phyloP scores from a whole-genome alignment of 495 filamentous ascomycete species.

The Xylaria telfairii region DNA sequence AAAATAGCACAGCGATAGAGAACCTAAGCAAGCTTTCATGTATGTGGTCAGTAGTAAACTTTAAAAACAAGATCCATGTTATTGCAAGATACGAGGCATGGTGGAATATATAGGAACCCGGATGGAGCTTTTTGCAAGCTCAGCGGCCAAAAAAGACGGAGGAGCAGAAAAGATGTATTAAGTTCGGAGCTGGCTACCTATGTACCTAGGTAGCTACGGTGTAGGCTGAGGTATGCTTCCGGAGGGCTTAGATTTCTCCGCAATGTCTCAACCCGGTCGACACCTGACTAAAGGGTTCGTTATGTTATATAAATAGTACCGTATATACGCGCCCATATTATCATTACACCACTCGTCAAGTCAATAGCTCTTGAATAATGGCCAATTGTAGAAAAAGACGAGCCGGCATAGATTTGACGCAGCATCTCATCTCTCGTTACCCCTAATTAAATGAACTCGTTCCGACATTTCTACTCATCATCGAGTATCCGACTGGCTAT shows the following conservation, averaged over 20 bases:
- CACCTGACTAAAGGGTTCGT: background rate
- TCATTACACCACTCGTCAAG: background rate
- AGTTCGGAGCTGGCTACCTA: too few species aligned
- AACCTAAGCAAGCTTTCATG: constrained; percentile 19
- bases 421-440: background rate
- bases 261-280: background rate
- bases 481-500: constrained; percentile 92
- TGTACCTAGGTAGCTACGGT: too few species aligned
- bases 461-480: constrained; percentile 67
- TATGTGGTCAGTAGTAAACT: constrained; percentile 17
- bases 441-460: background rate
- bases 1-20: constrained; percentile 21
- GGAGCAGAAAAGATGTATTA: too few species aligned
- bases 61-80: constrained; percentile 17
- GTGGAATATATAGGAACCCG: too few species aligned
- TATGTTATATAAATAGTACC: background rate
- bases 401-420: background rate
- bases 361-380: background rate
- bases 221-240: too few species aligned
- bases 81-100: constrained; percentile 19
- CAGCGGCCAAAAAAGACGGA: too few species aligned
- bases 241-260: too few species aligned
- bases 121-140: too few species aligned
- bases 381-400: background rate
- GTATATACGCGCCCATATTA: constrained; percentile 14